These are phyloP conservation scores for Sicyos edulis DNA, from an alignment of 306 rosid species.

Conservation along the genomic window DNA sequence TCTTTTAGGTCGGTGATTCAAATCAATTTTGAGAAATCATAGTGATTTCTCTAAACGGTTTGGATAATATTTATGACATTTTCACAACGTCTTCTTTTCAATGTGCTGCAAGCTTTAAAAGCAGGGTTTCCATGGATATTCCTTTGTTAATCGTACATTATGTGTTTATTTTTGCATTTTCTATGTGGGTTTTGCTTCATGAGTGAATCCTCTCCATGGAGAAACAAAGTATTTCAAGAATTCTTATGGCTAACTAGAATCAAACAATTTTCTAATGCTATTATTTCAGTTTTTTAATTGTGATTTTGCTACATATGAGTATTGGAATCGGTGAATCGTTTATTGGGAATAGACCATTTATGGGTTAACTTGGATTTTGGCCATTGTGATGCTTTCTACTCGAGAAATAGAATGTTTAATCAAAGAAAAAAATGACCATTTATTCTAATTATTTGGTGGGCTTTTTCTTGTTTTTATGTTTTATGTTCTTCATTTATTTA, in stretches of 20 bases:
- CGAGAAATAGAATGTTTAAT: constrained; percentile 25
- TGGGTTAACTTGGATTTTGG: constrained; percentile 54
- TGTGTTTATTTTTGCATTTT: neutral
- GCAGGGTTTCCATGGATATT: constrained; percentile 18
- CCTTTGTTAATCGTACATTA: neutral
- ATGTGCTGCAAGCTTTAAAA: too few species aligned
- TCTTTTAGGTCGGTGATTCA: too few species aligned
- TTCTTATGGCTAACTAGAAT: constrained; percentile 24
- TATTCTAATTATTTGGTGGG: constrained; percentile 68
- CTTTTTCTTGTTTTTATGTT: constrained; percentile 27
- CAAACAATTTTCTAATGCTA: constrained; percentile 28
- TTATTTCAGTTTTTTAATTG: constrained; percentile 28
- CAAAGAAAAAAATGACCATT: constrained; percentile 43
- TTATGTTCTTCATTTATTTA: constrained; percentile 29
- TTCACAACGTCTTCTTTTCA: too few species aligned
- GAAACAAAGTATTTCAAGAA: constrained; percentile 5
- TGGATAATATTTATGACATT: too few species aligned
- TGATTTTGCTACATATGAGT: constrained; percentile 39
- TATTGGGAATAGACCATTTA: constrained; percentile 27
- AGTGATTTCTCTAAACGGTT: too few species aligned
- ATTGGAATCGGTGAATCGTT: constrained; percentile 20
- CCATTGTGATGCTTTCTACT: constrained; percentile 37
- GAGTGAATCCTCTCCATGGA: neutral
- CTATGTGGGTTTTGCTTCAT: neutral
- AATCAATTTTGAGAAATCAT: too few species aligned